Percentiles rank a stretch among this genome's conserved stretches.
Evolutionary conservation across 2,329 filamentous ascomycete species (phyloP).

Genomic region (Fusarium setosum): DNA sequence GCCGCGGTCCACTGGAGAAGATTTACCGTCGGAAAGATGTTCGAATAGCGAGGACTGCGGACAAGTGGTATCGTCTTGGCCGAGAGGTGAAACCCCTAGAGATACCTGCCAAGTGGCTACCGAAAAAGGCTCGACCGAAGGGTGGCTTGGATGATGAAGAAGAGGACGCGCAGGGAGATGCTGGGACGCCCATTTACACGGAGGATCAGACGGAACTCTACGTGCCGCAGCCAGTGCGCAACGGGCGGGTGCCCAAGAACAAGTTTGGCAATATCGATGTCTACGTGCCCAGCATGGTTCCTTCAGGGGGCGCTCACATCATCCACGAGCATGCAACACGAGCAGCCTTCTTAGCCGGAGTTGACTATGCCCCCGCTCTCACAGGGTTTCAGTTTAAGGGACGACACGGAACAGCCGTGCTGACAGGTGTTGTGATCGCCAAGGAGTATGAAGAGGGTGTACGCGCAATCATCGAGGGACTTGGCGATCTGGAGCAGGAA

Average conservation of each 20-base stretch:
- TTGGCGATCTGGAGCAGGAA: slow-evolving; percentile 74
- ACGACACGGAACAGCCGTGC: slow-evolving; percentile 84
- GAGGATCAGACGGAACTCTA: slow-evolving; percentile 78
- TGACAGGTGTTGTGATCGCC: slow-evolving; percentile 83
- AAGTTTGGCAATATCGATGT: slow-evolving; percentile 94
- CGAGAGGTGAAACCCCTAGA: slow-evolving; percentile 82
- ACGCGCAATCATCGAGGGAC: slow-evolving; percentile 72
- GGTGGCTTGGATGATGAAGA: slow-evolving; percentile 41
- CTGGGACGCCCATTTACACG: slow-evolving; percentile 69
- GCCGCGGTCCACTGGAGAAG: slow-evolving; percentile 73
- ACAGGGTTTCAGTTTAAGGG: slow-evolving; percentile 92
- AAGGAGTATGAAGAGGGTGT: slow-evolving; percentile 78
- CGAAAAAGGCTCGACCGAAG: slow-evolving; percentile 56
- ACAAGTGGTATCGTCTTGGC: slow-evolving; percentile 92
- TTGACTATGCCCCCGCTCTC: slow-evolving; percentile 91
- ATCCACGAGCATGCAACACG: slow-evolving; percentile 67
- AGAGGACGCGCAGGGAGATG: slow-evolving; percentile 45
- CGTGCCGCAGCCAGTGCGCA: slow-evolving; percentile 77
- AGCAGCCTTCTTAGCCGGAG: slow-evolving; percentile 79
- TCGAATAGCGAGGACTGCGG: slow-evolving; percentile 78
- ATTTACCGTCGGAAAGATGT: slow-evolving; percentile 89
- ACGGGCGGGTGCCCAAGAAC: slow-evolving; percentile 87
- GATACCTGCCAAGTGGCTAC: slow-evolving; percentile 82
- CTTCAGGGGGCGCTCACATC: slow-evolving; percentile 82
- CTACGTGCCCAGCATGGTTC: slow-evolving; percentile 93